A percentile compares a stretch with the other conserved stretches of the same genome.
These are phyloP conservation scores for Puccinia novopanici DNA, from an alignment of 1,284 basidiomycete species.

Conservation along the genomic window DNA sequence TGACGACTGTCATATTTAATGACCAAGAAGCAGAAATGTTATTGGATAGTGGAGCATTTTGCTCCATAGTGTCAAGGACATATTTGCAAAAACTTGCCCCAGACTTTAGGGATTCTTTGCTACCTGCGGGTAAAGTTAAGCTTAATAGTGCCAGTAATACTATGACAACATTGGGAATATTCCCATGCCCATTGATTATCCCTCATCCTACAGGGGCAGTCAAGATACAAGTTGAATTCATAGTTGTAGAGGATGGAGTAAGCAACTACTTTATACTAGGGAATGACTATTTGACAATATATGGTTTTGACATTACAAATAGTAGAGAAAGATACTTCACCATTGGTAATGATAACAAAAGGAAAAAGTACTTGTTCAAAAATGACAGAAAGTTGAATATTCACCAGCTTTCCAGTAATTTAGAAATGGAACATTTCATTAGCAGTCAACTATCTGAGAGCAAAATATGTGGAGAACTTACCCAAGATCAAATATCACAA, in stretches of 20 bases:
- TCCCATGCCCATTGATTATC: background rate
- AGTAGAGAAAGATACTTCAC: conserved; percentile 9
- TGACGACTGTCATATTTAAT: background rate
- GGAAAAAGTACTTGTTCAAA: background rate
- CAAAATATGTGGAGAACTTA: background rate
- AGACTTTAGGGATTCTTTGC: background rate
- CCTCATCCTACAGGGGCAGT: background rate
- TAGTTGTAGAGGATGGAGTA: background rate
- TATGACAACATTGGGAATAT: background rate
- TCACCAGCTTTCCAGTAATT: background rate
- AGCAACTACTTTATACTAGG: background rate
- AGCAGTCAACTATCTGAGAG: background rate
- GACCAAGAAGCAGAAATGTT: conserved; percentile 1
- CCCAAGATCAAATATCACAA: background rate
- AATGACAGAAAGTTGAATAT: background rate
- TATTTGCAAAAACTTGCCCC: background rate
- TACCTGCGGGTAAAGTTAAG: background rate
- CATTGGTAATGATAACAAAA: conserved; percentile 6
- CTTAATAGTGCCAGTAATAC: conserved; percentile 2
- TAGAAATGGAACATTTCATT: background rate
- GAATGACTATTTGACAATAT: background rate
- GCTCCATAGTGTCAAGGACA: background rate
- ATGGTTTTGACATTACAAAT: background rate
- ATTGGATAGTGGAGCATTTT: background rate
- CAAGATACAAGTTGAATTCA: background rate